Percentiles rank a stretch among this genome's conserved stretches.
Evolutionary conservation across 306 rosid genomes (phyloP).

Genomic region (Aeschynomene evenia): DNA sequence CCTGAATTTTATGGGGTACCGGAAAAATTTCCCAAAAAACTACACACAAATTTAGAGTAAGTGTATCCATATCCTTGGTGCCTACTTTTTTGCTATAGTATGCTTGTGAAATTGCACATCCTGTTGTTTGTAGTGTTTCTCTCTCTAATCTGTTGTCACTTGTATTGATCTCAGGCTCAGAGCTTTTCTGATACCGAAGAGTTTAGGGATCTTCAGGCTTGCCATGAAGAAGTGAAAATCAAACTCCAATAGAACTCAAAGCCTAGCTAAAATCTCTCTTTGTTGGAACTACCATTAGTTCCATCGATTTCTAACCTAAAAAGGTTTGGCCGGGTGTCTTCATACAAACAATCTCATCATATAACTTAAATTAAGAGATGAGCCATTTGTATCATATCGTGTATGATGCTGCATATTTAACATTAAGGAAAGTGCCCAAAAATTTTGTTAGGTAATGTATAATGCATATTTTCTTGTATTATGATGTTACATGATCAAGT

Average conservation of each 20-base stretch:
- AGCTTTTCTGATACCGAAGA: slow-evolving; percentile 66
- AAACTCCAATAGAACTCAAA: slow-evolving; percentile 43
- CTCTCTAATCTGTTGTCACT: slow-evolving; percentile 11
- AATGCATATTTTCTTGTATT: background rate
- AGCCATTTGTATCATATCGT: background rate
- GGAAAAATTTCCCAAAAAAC: no score
- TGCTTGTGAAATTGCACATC: background rate
- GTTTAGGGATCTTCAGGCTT: slow-evolving; percentile 59
- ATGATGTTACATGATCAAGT: background rate
- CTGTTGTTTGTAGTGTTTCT: background rate
- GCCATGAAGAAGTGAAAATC: slow-evolving; percentile 51
- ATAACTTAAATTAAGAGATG: slow-evolving; percentile 1
- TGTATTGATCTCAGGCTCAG: slow-evolving; percentile 49
- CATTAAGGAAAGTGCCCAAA: background rate
- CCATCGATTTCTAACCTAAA: background rate
- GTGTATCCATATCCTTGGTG: background rate
- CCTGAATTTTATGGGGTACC: no score
- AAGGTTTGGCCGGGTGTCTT: slow-evolving; percentile 12
- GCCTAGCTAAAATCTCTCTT: slow-evolving; percentile 32
- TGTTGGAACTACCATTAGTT: slow-evolving; percentile 1
- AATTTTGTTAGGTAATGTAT: background rate
- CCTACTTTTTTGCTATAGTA: background rate
- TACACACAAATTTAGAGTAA: background rate
- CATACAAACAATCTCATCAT: background rate
- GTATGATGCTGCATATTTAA: background rate